Evolutionary conservation across 208 protist species (phyloP), one percentile per base, ranked within the genome.

Genomic region (Wallacemonas sp.): DNA sequence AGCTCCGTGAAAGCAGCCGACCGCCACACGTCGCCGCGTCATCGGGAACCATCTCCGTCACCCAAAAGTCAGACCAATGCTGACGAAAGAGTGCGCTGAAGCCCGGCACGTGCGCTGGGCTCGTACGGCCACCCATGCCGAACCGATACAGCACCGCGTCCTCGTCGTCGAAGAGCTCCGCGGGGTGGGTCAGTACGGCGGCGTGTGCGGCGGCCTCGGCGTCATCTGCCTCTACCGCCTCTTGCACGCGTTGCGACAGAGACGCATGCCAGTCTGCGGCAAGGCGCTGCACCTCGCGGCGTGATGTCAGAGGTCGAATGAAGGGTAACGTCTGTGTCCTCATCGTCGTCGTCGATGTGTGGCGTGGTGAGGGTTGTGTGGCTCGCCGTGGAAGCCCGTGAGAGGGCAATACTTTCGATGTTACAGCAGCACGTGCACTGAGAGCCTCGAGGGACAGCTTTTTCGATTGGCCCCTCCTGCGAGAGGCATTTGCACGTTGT

Each of bases 71-170:
- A 11, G 46, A 62, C 73, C 72, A 78, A 17, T 68, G 68, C 66
- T 86, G 80, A 4, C 79, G 58, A 72, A 94, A 94, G 1, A 91
- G 56, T 0, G 80, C 88, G 30, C 39, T 61, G 39, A 94, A 94
- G 8, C 82, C 82, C 2, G 54, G 70, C 24, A 64, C 62, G 2
- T 26, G 41, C 26, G 42, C 53, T 0, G 77, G 69, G 30, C 62
- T 78, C 19, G 77, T 81, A 55, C 66, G 77, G n/a, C 46, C 70
- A 12, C 84, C 85, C 89, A 95, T 95, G 15, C 89, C 89, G 33
- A 90, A 95, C n/a, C 73, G 74, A n/a, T 56, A 62, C 36, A 81
- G 54, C 19, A 95, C 82, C 1, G 61, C 76, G 0, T 36, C 56
- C 39, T 95, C 89, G 44, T 95, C 82, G 4, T 26, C 21, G 56